Evolutionary conservation across 192 early-diverging fungal genomes (phyloP), one percentile per base, ranked within the genome.

Genomic region (Coemansia guatemalensis): DNA sequence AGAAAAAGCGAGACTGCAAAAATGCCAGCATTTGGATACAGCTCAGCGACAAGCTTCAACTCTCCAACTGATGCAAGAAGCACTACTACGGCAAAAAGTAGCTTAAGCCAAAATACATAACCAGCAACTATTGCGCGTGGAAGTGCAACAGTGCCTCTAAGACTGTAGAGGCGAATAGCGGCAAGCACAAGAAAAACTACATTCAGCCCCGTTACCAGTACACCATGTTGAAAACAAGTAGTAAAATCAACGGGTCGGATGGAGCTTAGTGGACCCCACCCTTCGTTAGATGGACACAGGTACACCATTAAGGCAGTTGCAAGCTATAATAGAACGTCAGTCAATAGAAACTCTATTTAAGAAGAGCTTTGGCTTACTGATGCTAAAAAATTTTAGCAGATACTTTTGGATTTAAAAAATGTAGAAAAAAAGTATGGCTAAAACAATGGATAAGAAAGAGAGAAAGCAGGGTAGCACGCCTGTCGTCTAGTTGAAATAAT

Each of bases 231-330:
- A 17, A 81, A 81, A 54, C 78, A 81, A 6, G 33, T 20, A 2
- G 78, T 73, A 48, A 81, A 69, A 53, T 81, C 73, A 22, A 69
- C 66, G 0, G 69, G 70, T 0, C 73, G 65, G 14, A 11, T 57
- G 3, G 63, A 60, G 35, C 73, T 73, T 8, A 69, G 56, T 4
- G 73, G 73, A 4, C 78, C 78, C 69, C 73, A 81, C 50, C 78
- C 78, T 17, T 81, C 73, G 14, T 25, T 51, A 4, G 73, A 66
- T 22, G 62, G 66, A 48, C 78, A 81, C 69, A 26, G 82, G 25
- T 23, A 49, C 3, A 39, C 20, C 53, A 56, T 64, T 18, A 25
- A 55, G 21, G 32, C 20, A 30, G 14, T 25, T 26, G n/a, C 24
- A 56, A 30, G 18, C 9, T 32, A 26, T 18, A 18, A 54, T 54